phyloP scores from a whole-genome alignment of 352 stramenopile genomes.

The Elongisporangium prolatum region DNA sequence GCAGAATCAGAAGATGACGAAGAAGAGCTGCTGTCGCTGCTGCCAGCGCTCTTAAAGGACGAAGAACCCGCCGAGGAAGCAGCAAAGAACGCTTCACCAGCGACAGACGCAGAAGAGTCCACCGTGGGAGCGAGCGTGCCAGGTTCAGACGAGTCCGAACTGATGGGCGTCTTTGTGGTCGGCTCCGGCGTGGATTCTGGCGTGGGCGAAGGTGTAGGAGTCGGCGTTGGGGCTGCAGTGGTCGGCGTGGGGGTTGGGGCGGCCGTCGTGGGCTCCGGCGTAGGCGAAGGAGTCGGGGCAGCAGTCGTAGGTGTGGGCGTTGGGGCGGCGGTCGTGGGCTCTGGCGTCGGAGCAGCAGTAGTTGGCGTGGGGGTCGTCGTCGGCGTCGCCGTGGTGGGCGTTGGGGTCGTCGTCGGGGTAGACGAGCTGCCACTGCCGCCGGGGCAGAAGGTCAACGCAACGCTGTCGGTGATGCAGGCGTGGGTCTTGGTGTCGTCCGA shows the following conservation, averaged over 20 bases:
- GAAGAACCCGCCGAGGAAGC: slow-evolving; percentile 8
- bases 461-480: slow-evolving; percentile 27
- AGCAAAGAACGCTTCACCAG: slow-evolving; percentile 3
- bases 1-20: slow-evolving; percentile 8
- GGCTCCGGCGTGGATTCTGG: slow-evolving; percentile 1
- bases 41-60: slow-evolving; percentile 2
- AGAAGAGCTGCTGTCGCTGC: background rate
- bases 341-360: slow-evolving; percentile 14
- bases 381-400: slow-evolving; percentile 12
- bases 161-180: slow-evolving; percentile 2
- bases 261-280: slow-evolving; percentile 9
- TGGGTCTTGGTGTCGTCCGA: slow-evolving; percentile 40
- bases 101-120: slow-evolving; percentile 1
- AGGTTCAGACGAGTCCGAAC: too few relatives aligned
- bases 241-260: slow-evolving; percentile 7
- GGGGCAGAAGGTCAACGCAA: slow-evolving; percentile 45
- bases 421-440: slow-evolving; percentile 19
- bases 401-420: slow-evolving; percentile 5
- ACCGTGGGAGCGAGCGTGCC: background rate
- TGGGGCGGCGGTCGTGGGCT: slow-evolving; percentile 6
- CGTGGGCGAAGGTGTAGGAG: slow-evolving; percentile 3
- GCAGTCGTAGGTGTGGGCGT: slow-evolving; percentile 6
- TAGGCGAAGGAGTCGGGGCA: too few relatives aligned
- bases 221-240: background rate
- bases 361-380: slow-evolving; percentile 18